phyloP scores from a whole-genome alignment of 768 basidiomycete species.

The Cubamyces lactineus region DNA sequence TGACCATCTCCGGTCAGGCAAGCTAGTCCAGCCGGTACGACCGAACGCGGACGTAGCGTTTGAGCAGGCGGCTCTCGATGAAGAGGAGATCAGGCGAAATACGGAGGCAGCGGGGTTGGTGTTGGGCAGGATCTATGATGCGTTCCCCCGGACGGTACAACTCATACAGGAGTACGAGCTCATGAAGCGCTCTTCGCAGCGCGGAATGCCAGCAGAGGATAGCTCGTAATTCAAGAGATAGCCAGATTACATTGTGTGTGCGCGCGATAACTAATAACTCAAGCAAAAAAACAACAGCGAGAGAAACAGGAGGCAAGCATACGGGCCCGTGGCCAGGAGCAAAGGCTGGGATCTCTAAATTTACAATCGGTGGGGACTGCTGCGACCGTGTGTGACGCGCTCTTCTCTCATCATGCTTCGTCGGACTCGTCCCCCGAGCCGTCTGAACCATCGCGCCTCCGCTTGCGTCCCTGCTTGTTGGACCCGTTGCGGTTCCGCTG shows the following conservation, averaged over 20 bases:
- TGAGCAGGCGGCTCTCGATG: slow-evolving; percentile 27
- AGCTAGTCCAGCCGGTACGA: slow-evolving; percentile 47
- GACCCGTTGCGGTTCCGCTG: slow-evolving; percentile 85
- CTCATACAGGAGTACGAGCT: slow-evolving; percentile 31
- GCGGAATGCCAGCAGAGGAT: slow-evolving; percentile 9
- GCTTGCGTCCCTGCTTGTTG: slow-evolving; percentile 58
- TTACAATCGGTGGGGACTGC: slow-evolving; percentile 18
- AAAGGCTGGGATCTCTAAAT: slow-evolving; percentile 19
- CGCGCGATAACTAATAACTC: slow-evolving; percentile 24
- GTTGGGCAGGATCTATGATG: slow-evolving; percentile 49
- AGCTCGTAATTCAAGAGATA: slow-evolving; percentile 17
- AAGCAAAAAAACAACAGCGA: slow-evolving; percentile 10
- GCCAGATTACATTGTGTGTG: slow-evolving; percentile 23
- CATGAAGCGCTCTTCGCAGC: slow-evolving; percentile 21
- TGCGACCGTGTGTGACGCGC: slow-evolving; percentile 5
- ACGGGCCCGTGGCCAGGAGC: slow-evolving; percentile 4
- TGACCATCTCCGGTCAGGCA: slow-evolving; percentile 53
- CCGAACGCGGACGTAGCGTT: slow-evolving; percentile 29
- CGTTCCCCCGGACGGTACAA: slow-evolving; percentile 52
- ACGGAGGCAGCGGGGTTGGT: slow-evolving; percentile 42
- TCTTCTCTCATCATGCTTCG: slow-evolving; percentile 38
- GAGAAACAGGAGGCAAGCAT: slow-evolving; percentile 8
- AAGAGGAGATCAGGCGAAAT: slow-evolving; percentile 32
- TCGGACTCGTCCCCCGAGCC: slow-evolving; percentile 75
- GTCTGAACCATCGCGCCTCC: slow-evolving; percentile 63